Base-by-base conservation (phyloP, 352 stramenopile genomes). In the Phytophthora europaea region DNA sequence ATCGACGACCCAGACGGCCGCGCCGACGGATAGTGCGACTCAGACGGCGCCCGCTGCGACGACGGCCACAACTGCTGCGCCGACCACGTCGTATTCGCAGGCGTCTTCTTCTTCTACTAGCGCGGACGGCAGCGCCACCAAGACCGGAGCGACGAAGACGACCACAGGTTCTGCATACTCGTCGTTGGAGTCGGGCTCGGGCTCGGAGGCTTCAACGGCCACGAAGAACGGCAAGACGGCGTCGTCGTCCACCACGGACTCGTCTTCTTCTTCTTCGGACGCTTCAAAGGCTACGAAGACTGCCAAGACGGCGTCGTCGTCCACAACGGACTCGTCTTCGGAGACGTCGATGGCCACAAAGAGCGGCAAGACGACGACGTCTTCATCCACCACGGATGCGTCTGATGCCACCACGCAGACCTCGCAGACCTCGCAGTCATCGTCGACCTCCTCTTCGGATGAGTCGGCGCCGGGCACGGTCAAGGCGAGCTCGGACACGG, bases 401-500 rank as follows among this genome's bases (percentile, higher is more conserved):
- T 61, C 40, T 31, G 55, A 4, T 43, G 36, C 62, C 6, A 71
- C 56, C 15, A 64, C 70, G 45, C 45, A 52, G 45, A 52, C 45
- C n/a, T 52, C 45, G 18, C 47, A 70, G 16, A 66, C 15, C 2
- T 73, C 50, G 2, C 18, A 65, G 16, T 63, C 59, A 13, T 50
- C 71, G 33, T 3, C 40, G 16, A 48, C 12, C 2, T 52, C 45
- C 12, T 16, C 45, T 28, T 52, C 45, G 16, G 72, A 75, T 34
- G 69, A 67, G 9, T 60, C 34, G 47, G 58, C 60, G 8, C 70
- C 79, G 7, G 76, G 74, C 3, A 83, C 67, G 47, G 78, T 85
- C 6, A 82, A 81, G 66, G 75, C 75, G 6, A 82, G 75, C 60
- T 78, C 68, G 15, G 78, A 77, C 31, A 75, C 20, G 9, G 75